A percentile compares a stretch with the other conserved stretches of the same genome.
phyloP scores from a whole-genome alignment of 305 asterid species.

The Plantago rigida region DNA sequence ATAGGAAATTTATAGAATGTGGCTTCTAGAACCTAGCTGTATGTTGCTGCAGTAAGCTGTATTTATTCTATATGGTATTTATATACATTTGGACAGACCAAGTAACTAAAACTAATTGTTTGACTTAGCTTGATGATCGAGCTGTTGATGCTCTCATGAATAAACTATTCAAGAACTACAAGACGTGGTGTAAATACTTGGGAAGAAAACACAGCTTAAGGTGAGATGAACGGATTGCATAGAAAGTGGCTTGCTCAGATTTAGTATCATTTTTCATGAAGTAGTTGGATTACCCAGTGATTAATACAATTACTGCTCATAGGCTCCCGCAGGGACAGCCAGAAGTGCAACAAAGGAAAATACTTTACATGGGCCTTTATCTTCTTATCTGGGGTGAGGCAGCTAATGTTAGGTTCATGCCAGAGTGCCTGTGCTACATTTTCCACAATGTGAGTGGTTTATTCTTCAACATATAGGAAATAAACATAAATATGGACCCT shows the following conservation, averaged over 20 bases:
- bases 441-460: constrained; percentile 77
- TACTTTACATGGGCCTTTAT: constrained; percentile 93
- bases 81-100: constrained; percentile 17
- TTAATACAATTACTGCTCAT: constrained; percentile 21
- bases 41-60: constrained; percentile 9
- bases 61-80: constrained; percentile 11
- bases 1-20: background rate
- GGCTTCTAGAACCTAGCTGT: too few relatives aligned
- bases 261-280: constrained; percentile 8
- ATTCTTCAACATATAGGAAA: constrained; percentile 20
- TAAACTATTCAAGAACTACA: constrained; percentile 95
- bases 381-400: constrained; percentile 99
- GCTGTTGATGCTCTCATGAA: constrained; percentile 87
- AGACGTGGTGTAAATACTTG: constrained; percentile 93
- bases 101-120: constrained; percentile 19
- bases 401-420: constrained; percentile 91
- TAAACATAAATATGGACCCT: background rate
- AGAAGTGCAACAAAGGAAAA: constrained; percentile 86
- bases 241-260: constrained; percentile 3
- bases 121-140: constrained; percentile 80
- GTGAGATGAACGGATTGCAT: constrained; percentile 35
- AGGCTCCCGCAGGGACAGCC: constrained; percentile 86
- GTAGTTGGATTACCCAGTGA: constrained; percentile 19
- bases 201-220: constrained; percentile 90
- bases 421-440: constrained; percentile 98